phyloP scores from a whole-genome alignment of 129 eudicot species.

The Mikania micrantha region DNA sequence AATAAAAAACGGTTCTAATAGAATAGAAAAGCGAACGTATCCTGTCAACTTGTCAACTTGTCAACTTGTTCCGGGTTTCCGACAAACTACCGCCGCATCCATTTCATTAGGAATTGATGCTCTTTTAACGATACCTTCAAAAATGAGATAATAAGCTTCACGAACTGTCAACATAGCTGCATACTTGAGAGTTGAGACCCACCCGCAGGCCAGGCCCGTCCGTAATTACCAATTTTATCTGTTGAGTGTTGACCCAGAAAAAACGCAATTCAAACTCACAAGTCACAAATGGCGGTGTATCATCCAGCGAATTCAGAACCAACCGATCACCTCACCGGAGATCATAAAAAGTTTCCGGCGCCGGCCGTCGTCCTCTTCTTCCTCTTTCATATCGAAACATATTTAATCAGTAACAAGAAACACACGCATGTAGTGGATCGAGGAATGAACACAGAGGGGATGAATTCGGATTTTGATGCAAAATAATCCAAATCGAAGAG shows the following conservation, averaged over 20 bases:
- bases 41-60: no score
- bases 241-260: conserved; percentile 12
- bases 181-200: no score
- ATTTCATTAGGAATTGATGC: no score
- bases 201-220: no score
- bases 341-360: conserved; percentile 14
- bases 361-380: not conserved
- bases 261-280: conserved; percentile 8
- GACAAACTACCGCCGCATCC: no score
- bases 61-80: no score
- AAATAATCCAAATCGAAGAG: not conserved
- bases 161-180: no score
- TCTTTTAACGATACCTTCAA: no score
- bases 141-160: no score
- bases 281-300: conserved; percentile 16
- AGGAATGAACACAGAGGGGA: conserved; percentile 8
- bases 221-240: not conserved
- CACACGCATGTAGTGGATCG: not conserved
- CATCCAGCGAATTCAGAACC: conserved; percentile 19
- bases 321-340: conserved; percentile 21
- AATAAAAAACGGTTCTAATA: no score
- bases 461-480: not conserved
- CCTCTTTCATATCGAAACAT: not conserved
- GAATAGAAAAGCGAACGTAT: no score
- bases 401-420: not conserved